Percentiles rank a stretch among this genome's conserved stretches.
These are phyloP conservation scores for Sutorius australiensis DNA, from an alignment of 768 basidiomycete genomes.

Conservation along the genomic window DNA sequence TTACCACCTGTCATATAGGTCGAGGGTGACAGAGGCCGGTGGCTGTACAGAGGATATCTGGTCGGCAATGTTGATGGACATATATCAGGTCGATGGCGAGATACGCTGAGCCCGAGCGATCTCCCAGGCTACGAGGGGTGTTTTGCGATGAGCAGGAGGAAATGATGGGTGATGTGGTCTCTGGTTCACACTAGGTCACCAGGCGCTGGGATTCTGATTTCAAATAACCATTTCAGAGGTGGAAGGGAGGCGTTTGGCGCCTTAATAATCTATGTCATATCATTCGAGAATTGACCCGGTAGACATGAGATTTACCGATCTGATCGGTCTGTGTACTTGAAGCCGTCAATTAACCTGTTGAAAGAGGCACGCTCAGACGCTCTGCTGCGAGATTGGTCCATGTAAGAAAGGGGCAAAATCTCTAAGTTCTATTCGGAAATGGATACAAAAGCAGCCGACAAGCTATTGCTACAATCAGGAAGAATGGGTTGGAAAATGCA, in stretches of 20 bases:
- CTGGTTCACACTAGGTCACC: neutral
- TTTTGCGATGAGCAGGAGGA: conserved; percentile 69
- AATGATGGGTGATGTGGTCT: conserved; percentile 28
- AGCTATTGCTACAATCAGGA: conserved; percentile 21
- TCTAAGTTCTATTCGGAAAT: conserved; percentile 1
- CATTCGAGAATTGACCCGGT: neutral
- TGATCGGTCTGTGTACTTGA: neutral
- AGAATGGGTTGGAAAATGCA: neutral
- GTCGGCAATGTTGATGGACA: conserved; percentile 67
- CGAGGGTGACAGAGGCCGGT: conserved; percentile 72
- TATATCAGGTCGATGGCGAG: conserved; percentile 83
- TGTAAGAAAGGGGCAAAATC: neutral
- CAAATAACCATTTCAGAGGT: neutral
- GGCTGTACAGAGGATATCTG: conserved; percentile 84
- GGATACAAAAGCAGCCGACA: neutral
- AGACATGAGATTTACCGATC: neutral
- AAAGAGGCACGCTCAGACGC: neutral
- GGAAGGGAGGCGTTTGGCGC: neutral
- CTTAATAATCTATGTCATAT: neutral
- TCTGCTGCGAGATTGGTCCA: neutral
- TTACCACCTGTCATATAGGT: conserved; percentile 36
- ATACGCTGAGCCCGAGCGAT: conserved; percentile 63
- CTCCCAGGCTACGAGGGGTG: conserved; percentile 81
- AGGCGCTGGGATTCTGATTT: neutral
- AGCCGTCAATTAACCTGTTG: neutral